Evolutionary conservation across 805 yeast genomes (phyloP), one percentile per base, ranked within the genome.

Genomic region (Starmerella apis): DNA sequence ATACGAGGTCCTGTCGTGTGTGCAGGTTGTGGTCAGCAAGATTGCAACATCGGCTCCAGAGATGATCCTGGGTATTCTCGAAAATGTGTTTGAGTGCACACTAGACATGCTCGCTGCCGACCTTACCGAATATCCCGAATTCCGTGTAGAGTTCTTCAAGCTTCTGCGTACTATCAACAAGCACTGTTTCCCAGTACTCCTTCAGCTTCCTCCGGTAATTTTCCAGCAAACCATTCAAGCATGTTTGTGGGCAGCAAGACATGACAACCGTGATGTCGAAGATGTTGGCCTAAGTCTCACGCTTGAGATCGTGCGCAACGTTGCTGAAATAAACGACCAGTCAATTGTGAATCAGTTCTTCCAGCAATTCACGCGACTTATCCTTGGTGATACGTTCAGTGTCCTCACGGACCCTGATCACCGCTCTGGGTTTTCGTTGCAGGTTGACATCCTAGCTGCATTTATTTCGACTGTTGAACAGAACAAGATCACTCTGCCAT

Each of bases 391-490:
- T 65, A 83, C 94, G 1, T 92, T 92, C 65, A 84, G 77, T 61
- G 97, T 92, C 28, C 74, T 92, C 50, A 92, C 98, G 2, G 97
- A 92, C 66, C 81, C 96, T 8, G 99, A 92, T 67, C 99, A 92
- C 68, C 90, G 92, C 70, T 86, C 97, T 24, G 97, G 97, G 1
- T 92, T 92, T 71, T 78, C 82, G 54, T 76, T 80, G 58, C 99
- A 92, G 70, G 75, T 94, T 7, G 83, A 83, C 62, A 73, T 94
- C 55, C 74, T 92, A 60, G 81, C 94, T 51, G 83, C 80, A 64
- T 74, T 92, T 68, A 78, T 92, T 56, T 84, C 84, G 52, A 71
- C 90, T 53, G 92, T 90, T 13, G 85, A 85, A 64, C 82, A 79
- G 55, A 75, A 80, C 52, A 80, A 77, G 54, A 84, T 92, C 49